These are phyloP conservation scores for Elsinoe australis DNA, from an alignment of 2,329 filamentous ascomycete genomes.

Conservation along the genomic window DNA sequence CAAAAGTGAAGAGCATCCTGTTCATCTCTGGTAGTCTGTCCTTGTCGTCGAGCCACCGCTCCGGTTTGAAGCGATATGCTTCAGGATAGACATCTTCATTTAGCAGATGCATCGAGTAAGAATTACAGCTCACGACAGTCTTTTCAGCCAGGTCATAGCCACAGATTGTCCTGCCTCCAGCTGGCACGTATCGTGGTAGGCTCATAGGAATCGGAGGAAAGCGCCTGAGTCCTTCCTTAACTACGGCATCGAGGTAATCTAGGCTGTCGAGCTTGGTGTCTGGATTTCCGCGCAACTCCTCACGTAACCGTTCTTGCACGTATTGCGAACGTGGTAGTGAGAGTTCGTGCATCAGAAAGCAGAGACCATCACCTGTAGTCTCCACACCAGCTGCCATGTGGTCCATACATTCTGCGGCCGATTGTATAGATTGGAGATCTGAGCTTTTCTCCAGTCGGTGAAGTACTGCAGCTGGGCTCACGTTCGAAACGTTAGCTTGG, in stretches of 20 bases:
- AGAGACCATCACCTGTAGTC: conserved; percentile 61
- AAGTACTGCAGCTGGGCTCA: background rate
- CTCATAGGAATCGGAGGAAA: conserved; percentile 47
- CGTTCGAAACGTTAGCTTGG: background rate
- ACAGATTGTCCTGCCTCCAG: conserved; percentile 31
- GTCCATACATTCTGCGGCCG: conserved; percentile 55
- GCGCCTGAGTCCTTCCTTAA: conserved; percentile 46
- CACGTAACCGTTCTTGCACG: conserved; percentile 16
- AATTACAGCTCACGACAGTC: conserved; percentile 40
- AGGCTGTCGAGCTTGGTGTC: conserved; percentile 23
- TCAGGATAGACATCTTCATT: conserved; percentile 39
- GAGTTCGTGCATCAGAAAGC: conserved; percentile 64
- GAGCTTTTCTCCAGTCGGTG: conserved; percentile 1
- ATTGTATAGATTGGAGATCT: conserved; percentile 14
- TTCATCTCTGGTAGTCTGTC: conserved; percentile 37
- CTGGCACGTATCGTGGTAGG: conserved; percentile 43
- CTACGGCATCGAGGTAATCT: conserved; percentile 42
- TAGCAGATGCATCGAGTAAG: conserved; percentile 40
- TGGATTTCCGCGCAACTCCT: conserved; percentile 12
- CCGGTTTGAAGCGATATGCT: conserved; percentile 39
- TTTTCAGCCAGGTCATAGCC: conserved; percentile 33
- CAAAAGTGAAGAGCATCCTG: conserved; percentile 20
- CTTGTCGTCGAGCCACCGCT: conserved; percentile 42
- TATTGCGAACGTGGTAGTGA: conserved; percentile 45
- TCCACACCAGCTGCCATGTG: conserved; percentile 67